Evolutionary conservation across 2,329 filamentous ascomycete species (phyloP).

Genomic region (Decorospora gaudefroyi): DNA sequence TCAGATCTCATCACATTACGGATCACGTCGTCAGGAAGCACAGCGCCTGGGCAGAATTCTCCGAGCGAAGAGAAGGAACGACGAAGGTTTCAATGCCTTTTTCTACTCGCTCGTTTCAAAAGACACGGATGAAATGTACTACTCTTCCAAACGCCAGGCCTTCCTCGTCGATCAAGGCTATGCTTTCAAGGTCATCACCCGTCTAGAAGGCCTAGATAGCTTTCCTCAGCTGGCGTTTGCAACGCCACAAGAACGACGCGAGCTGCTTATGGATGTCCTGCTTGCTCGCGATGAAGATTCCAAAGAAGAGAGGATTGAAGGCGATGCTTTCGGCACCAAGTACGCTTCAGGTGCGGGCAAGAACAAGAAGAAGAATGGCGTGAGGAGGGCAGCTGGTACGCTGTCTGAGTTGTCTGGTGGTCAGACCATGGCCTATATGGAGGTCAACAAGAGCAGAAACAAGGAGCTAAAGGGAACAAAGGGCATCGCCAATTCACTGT

Average conservation of each 20-base stretch:
- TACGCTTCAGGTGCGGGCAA: slow-evolving; percentile 47
- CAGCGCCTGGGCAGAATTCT: slow-evolving; percentile 92
- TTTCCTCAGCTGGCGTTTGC: slow-evolving; percentile 79
- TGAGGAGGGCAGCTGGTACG: slow-evolving; percentile 79
- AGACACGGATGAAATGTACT: slow-evolving; percentile 97
- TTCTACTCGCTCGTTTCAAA: slow-evolving; percentile 98
- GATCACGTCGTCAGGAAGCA: slow-evolving; percentile 93
- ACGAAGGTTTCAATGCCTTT: slow-evolving; percentile 98
- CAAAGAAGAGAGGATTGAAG: slow-evolving; percentile 70
- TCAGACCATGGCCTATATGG: slow-evolving; percentile 87
- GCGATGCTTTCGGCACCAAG: slow-evolving; percentile 66
- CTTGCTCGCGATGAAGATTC: slow-evolving; percentile 77
- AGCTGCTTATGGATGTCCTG: slow-evolving; percentile 85
- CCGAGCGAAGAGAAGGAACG: slow-evolving; percentile 90
- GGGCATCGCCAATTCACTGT: slow-evolving; percentile 50
- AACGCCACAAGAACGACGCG: slow-evolving; percentile 77
- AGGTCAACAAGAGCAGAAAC: slow-evolving; percentile 54
- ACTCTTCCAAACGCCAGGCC: slow-evolving; percentile 93
- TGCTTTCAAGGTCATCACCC: slow-evolving; percentile 98
- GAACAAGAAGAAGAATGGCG: slow-evolving; percentile 63
- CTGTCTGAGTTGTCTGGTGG: slow-evolving; percentile 86
- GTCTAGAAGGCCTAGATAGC: slow-evolving; percentile 86
- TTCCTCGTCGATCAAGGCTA: slow-evolving; percentile 98
- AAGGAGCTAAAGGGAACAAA: slow-evolving; percentile 51
- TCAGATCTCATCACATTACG: slow-evolving; percentile 96